Evolutionary conservation across 257 asterid genomes (phyloP).

Genomic region (Mentha longifolia): DNA sequence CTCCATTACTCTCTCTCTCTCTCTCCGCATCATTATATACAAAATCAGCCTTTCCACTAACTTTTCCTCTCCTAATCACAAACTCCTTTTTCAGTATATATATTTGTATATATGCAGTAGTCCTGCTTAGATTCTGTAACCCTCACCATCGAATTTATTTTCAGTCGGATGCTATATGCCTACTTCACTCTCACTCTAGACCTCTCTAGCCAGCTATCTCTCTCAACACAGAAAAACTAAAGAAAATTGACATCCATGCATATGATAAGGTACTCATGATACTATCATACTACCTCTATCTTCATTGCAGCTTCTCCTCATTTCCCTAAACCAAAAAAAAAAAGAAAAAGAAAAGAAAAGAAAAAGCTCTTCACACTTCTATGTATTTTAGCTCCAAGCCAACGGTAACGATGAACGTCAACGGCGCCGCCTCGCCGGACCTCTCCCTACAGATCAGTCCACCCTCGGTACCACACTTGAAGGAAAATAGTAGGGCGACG

Average conservation of each 20-base stretch:
- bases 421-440: slow-evolving; percentile 51
- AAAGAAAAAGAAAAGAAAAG: too few species aligned
- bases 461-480: slow-evolving; percentile 32
- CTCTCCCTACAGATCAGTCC: slow-evolving; percentile 81
- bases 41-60: slow-evolving; percentile 13
- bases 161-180: slow-evolving; percentile 32
- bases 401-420: slow-evolving; percentile 38
- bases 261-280: slow-evolving; percentile 67
- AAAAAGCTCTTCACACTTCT: too few species aligned
- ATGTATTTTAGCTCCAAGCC: slow-evolving; percentile 43
- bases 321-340: slow-evolving; percentile 13
- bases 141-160: slow-evolving; percentile 26
- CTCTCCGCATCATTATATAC: slow-evolving; percentile 33
- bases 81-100: not conserved
- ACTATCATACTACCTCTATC: slow-evolving; percentile 47
- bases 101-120: not conserved
- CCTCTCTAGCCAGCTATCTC: too few species aligned
- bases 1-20: not conserved
- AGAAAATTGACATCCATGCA: slow-evolving; percentile 45
- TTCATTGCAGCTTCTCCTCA: not conserved
- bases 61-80: slow-evolving; percentile 27
- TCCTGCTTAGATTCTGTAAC: slow-evolving; percentile 33
- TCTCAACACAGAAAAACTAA: not conserved
- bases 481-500: too few species aligned
- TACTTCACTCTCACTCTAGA: slow-evolving; percentile 26